Percentiles rank a stretch among this genome's conserved stretches.
Evolutionary conservation across 116 monocot species (phyloP).

Genomic region (Cymodocea nodosa): DNA sequence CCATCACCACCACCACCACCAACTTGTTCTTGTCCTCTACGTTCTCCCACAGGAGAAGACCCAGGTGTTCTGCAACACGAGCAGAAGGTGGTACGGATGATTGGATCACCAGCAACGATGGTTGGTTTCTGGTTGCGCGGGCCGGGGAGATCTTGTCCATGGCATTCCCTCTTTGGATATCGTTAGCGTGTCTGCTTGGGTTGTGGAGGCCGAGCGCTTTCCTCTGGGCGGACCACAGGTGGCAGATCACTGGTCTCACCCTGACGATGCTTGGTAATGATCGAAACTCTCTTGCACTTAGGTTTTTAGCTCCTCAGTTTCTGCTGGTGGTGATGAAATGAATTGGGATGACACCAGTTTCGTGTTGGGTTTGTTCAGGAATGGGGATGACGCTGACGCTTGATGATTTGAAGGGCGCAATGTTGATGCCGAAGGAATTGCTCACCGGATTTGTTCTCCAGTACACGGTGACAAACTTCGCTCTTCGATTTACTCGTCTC

Average conservation of each 20-base stretch:
- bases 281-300: not conserved
- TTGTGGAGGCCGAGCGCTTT: constrained; percentile 19
- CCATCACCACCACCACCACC: no score
- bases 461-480: constrained; percentile 20
- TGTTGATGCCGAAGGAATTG: constrained; percentile 35
- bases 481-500: not conserved
- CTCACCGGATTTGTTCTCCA: constrained; percentile 30
- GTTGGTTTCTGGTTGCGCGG: not conserved
- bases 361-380: constrained; percentile 6
- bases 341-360: not conserved
- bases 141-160: constrained; percentile 18
- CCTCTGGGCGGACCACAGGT: constrained; percentile 14
- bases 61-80: not conserved
- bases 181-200: constrained; percentile 18
- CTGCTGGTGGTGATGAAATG: no score
- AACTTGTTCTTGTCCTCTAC: no score
- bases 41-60: not conserved
- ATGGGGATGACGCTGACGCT: constrained; percentile 41
- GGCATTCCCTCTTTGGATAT: constrained; percentile 36
- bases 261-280: constrained; percentile 32
- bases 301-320: not conserved
- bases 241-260: constrained; percentile 31
- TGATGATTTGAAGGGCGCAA: constrained; percentile 24
- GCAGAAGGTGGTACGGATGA: not conserved
- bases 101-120: not conserved